Conservation (phyloP, 1,139 yeast genomes). For the Yamadazyma epiphylla region DNA sequence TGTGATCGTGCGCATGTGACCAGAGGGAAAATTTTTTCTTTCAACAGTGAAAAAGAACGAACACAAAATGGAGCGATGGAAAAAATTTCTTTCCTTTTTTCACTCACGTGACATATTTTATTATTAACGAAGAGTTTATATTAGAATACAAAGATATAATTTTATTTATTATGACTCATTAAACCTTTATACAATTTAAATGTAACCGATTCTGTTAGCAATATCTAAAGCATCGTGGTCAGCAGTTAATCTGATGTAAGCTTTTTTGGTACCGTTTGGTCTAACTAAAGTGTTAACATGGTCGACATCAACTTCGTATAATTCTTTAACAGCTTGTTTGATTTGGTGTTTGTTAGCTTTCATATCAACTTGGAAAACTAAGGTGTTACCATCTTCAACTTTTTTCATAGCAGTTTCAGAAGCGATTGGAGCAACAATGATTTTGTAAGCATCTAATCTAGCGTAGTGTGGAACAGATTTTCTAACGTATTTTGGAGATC, state of each 20-base stretch:
- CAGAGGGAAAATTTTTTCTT: no score
- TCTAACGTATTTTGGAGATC: conserved; percentile 93
- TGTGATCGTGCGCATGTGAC: no score
- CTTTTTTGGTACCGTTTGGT: conserved; percentile 99
- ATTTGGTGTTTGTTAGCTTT: conserved; percentile 98
- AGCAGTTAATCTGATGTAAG: conserved; percentile 98
- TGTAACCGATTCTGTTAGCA: conserved; percentile 99
- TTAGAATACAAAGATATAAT: conserved; percentile 8
- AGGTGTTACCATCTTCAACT: conserved; percentile 99
- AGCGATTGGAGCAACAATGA: conserved; percentile 93
- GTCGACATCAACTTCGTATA: conserved; percentile 92
- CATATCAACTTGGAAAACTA: conserved; percentile 96
- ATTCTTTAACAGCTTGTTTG: conserved; percentile 97
- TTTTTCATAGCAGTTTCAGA: conserved; percentile 99
- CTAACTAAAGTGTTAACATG: conserved; percentile 95
- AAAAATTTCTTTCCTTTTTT: no score
- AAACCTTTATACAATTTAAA: conserved; percentile 41
- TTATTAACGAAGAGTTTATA: conserved; percentile 1
- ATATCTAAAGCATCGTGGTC: conserved; percentile 99
- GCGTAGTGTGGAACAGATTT: conserved; percentile 97
- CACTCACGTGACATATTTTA: conserved; percentile 1
- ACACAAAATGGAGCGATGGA: no score
- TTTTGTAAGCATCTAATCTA: conserved; percentile 95
- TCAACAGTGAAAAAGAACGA: no score
- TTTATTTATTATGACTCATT: conserved; percentile 11